Evolutionary conservation across 345 rosid species (phyloP).

Genomic region (Salix exigua): DNA sequence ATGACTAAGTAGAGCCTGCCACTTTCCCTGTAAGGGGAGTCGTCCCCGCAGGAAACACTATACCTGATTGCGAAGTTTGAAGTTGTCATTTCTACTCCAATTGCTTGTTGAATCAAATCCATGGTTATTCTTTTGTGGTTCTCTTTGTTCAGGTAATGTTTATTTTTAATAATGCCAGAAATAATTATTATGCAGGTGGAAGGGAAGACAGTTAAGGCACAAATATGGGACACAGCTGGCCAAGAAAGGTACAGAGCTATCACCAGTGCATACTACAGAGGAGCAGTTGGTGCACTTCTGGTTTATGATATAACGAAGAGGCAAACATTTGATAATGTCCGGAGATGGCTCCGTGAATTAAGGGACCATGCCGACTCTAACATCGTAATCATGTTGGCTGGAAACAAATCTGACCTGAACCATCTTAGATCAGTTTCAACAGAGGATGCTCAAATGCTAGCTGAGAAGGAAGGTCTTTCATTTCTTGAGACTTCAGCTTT

Average conservation of each 20-base stretch:
- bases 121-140: background rate
- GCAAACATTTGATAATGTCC: slow-evolving; percentile 58
- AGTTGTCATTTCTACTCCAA: background rate
- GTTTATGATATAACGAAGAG: slow-evolving; percentile 69
- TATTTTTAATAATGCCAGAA: background rate
- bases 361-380: slow-evolving; percentile 72
- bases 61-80: background rate
- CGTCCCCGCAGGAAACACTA: background rate
- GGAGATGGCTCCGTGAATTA: slow-evolving; percentile 61
- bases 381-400: slow-evolving; percentile 69
- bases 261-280: slow-evolving; percentile 71
- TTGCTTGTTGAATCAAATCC: background rate
- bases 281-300: slow-evolving; percentile 64
- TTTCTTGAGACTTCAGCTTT: slow-evolving; percentile 64
- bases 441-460: slow-evolving; percentile 40
- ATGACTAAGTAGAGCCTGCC: background rate
- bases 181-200: slow-evolving; percentile 39
- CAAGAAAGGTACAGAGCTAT: slow-evolving; percentile 70
- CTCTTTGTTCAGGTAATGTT: background rate
- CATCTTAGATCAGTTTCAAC: slow-evolving; percentile 42
- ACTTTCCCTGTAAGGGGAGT: background rate
- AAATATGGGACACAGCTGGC: slow-evolving; percentile 75
- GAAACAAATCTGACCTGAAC: slow-evolving; percentile 61
- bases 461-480: slow-evolving; percentile 45
- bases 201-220: slow-evolving; percentile 70